Evolutionary conservation across 768 basidiomycete species (phyloP), one percentile per base, ranked within the genome.

Genomic region (Sistotremastrum suecicum): DNA sequence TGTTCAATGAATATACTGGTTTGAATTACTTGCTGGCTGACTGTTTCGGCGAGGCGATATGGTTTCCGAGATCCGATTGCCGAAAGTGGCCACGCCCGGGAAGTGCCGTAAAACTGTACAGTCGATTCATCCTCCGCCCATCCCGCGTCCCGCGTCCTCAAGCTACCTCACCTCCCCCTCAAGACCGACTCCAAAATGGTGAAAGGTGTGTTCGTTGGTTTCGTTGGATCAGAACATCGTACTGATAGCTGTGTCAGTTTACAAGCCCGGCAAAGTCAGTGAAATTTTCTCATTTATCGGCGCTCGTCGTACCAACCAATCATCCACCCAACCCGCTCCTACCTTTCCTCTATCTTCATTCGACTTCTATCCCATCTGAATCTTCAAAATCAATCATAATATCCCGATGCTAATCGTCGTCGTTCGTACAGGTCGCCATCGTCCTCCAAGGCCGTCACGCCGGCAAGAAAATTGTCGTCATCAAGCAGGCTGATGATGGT

Each of bases 361-460:
- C 32, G 20, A 34, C 31, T n/a, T 1, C 20, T 28, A 34, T 7
- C 35, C 35, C 35, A 20, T 20, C 20, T 20, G 20, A 34, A 39
- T 37, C 45, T 47, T 43, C 56, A 40, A 31, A 9, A 28, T 34
- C 49, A 38, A 34, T 41, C 29, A 45, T 10, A n/a, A 34, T 47
- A 39, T 37, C 20, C 20, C 31, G 7, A 37, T n/a, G 9, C 29
- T 34, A 44, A 40, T 34, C 44, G 43, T 20, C 20, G 20, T 20
- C 20, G 49, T 32, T 9, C 44, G 11, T 9, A 3, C 52, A 89
- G 86, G 88, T 92, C 56, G 89, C 88, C 54, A 91, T 98, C 70
- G 80, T 97, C 66, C 87, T 98, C 63, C 87, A 91, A 70, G 95
- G 95, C 63, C 91, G 95, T 63, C 95, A 97, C 66, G 95, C 95